These are phyloP conservation scores for Neofusicoccum sp. DNA, from an alignment of 2,329 filamentous ascomycete species.

Conservation along the genomic window DNA sequence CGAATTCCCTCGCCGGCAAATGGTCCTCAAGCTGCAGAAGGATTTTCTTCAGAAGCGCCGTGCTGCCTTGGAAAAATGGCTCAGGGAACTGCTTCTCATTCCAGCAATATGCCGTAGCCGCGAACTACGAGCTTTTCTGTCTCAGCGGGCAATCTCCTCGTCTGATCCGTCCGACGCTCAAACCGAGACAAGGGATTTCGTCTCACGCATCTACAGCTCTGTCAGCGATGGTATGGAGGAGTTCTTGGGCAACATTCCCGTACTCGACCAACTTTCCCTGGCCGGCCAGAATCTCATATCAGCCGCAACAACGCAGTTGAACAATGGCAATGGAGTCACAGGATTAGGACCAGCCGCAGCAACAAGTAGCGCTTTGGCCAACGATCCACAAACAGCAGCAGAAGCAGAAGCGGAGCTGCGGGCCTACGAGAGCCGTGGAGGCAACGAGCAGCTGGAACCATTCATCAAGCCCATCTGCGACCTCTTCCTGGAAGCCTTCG, in stretches of 20 bases:
- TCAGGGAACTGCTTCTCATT: constrained; percentile 74
- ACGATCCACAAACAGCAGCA: constrained; percentile 56
- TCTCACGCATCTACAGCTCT: constrained; percentile 92
- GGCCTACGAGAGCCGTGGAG: constrained; percentile 71
- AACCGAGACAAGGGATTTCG: constrained; percentile 72
- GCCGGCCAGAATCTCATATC: constrained; percentile 90
- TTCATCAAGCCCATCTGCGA: constrained; percentile 99
- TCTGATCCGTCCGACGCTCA: constrained; percentile 67
- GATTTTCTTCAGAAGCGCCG: constrained; percentile 93
- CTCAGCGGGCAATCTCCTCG: constrained; percentile 77
- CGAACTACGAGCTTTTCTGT: constrained; percentile 89
- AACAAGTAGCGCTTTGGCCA: constrained; percentile 49
- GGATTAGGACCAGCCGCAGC: constrained; percentile 33
- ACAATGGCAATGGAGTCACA: constrained; percentile 31
- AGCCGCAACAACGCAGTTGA: constrained; percentile 62
- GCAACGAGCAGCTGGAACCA: constrained; percentile 76
- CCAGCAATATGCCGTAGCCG: constrained; percentile 94
- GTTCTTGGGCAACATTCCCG: constrained; percentile 92
- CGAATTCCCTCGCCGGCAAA: constrained; percentile 87
- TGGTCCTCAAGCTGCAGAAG: constrained; percentile 93
- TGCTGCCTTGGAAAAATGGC: constrained; percentile 79
- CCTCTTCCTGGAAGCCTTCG: constrained; percentile 93
- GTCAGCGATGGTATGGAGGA: constrained; percentile 98
- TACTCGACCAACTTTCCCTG: constrained; percentile 89
- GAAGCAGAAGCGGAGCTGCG: constrained; percentile 94